Base-by-base conservation (phyloP, 2,329 filamentous ascomycete species). In the Nannizzia gypsea region DNA sequence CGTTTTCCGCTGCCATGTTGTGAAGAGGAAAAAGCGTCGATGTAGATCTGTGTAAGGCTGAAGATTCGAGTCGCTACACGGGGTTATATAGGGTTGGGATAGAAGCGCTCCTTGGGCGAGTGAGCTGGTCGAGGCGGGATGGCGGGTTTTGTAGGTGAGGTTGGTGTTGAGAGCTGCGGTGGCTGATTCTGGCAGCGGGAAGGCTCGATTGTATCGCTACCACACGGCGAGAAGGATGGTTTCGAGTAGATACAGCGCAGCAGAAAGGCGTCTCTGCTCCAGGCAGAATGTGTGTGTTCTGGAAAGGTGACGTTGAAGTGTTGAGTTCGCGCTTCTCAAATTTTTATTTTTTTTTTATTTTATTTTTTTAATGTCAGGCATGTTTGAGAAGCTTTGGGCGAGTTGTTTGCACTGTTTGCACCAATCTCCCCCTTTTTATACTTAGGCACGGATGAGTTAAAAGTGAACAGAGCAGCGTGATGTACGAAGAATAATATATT, bases 1-100 rank as follows among this genome's bases (percentile, higher is more conserved):
- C 69, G 62, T 74, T 74, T 64, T 73, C 71, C 62, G 69, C 66
- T 57, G 73, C 70, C 71, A 74, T 74, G 61, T 56, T 73, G 66
- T 55, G 55, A 36, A n/a, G 38, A 42, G 31, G 31, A 11, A 48
- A 22, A 34, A 22, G 20, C 17, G 26, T 31, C 6, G 28, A 13
- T 28, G 46, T 34, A 24, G 24, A n/a, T 42, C 17, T 17, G n/a
- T 13, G 54, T 31, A 15, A 20, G 54, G 31, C 15, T 20, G 28
- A 56, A 1, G 54, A n/a, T 5, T 57, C 17, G 8, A 5, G 11
- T 26, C 55, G 24, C 11, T 40, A n/a, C 13, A 34, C 55, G 15
- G 26, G 55, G 55, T 6, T 26, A 20, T 57, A 57, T 20, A 57
- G 31, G 34, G 59, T 60, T 20, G 54, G 46, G 31, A 50, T 58